Evolutionary conservation across 306 rosid genomes (phyloP).

Genomic region (Trifolium fragiferum): DNA sequence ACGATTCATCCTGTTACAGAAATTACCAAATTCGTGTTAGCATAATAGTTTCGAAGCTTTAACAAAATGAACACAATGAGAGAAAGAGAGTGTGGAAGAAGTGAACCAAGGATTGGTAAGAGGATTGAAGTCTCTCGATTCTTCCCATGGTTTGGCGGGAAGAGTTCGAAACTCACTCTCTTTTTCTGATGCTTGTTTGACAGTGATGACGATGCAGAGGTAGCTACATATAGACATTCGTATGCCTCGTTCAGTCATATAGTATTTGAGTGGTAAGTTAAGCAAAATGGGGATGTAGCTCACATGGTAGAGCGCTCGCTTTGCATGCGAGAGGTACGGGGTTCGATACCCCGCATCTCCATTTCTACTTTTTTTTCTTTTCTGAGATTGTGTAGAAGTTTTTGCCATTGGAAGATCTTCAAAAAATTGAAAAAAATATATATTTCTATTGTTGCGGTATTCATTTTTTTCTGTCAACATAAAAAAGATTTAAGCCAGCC

Average conservation of each 20-base stretch:
- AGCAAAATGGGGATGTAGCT: slow-evolving; percentile 45
- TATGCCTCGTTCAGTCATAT: accelerated
- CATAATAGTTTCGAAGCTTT: neutral
- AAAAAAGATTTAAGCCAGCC: too few relatives aligned
- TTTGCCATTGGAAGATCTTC: too few relatives aligned
- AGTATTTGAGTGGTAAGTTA: accelerated
- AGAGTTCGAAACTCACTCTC: slow-evolving; percentile 29
- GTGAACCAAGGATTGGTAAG: slow-evolving; percentile 56
- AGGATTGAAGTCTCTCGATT: slow-evolving; percentile 67
- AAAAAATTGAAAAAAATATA: too few relatives aligned
- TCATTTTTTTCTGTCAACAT: too few relatives aligned
- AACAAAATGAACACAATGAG: neutral
- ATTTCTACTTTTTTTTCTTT: too few relatives aligned
- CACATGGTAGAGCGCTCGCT: slow-evolving; percentile 52
- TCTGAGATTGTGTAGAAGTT: too few relatives aligned
- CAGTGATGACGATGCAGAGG: neutral
- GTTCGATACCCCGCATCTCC: slow-evolving; percentile 58
- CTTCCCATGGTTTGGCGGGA: slow-evolving; percentile 68
- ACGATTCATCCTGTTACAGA: slow-evolving; percentile 62
- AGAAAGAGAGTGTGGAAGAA: slow-evolving; percentile 1
- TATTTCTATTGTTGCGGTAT: too few relatives aligned
- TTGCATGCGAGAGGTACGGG: slow-evolving; percentile 55
- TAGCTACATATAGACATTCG: neutral
- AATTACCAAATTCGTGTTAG: neutral
- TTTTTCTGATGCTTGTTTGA: neutral